phyloP scores from a whole-genome alignment of 257 asterid species.

The Solanum chaucha region DNA sequence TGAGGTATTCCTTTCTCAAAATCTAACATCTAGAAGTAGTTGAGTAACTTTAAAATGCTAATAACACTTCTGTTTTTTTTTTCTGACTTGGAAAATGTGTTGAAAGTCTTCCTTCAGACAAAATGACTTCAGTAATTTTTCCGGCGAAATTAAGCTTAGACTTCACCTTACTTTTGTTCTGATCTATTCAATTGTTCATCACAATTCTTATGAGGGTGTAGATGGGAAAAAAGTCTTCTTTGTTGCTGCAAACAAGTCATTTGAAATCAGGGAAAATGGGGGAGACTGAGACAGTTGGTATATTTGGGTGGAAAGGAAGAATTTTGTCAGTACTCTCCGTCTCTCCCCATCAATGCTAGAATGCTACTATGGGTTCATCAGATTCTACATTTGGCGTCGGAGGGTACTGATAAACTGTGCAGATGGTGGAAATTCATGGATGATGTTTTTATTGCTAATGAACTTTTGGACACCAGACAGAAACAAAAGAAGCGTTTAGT shows the following conservation, averaged over 20 bases:
- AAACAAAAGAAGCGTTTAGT: background rate
- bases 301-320: background rate
- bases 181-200: background rate
- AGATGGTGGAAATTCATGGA: background rate
- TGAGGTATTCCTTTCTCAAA: constrained; percentile 37
- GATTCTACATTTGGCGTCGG: background rate
- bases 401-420: background rate
- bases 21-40: background rate
- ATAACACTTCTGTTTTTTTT: background rate
- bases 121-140: background rate
- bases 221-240: background rate
- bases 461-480: background rate
- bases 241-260: background rate
- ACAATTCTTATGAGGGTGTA: background rate
- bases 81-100: background rate
- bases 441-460: background rate
- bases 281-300: background rate
- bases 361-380: background rate
- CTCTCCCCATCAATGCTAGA: background rate
- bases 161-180: background rate
- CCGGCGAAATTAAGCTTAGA: background rate
- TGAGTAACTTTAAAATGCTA: background rate
- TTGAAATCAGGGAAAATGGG: background rate
- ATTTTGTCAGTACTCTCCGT: background rate
- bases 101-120: background rate